A percentile compares a stretch with the other conserved stretches of the same genome.
Evolutionary conservation across 2,329 filamentous ascomycete species (phyloP).

Genomic region (Penicillium janthinellum): DNA sequence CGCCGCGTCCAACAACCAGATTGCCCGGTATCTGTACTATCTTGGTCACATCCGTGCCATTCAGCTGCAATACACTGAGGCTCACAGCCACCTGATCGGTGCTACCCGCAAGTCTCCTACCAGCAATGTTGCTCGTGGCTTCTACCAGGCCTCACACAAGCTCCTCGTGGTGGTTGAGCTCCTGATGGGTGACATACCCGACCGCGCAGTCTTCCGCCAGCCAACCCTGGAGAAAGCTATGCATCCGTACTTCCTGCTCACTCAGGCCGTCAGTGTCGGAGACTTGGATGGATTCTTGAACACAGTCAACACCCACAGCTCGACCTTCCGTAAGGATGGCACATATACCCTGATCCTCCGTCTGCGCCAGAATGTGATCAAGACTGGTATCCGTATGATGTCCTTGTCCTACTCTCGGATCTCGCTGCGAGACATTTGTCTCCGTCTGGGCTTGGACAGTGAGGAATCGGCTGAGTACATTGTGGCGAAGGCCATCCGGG

Average conservation of each 20-base stretch:
- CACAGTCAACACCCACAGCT: slow-evolving; percentile 76
- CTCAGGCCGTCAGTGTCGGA: slow-evolving; percentile 94
- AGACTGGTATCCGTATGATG: slow-evolving; percentile 99
- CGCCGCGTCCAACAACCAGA: slow-evolving; percentile 95
- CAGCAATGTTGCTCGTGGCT: slow-evolving; percentile 84
- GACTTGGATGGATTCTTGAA: slow-evolving; percentile 92
- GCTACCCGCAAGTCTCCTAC: slow-evolving; percentile 95
- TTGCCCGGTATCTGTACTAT: slow-evolving; percentile 96
- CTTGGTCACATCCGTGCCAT: slow-evolving; percentile 94
- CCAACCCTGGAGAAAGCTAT: slow-evolving; percentile 82
- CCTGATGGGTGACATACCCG: slow-evolving; percentile 97
- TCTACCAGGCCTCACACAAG: slow-evolving; percentile 95
- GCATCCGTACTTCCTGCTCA: slow-evolving; percentile 89
- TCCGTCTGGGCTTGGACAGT: slow-evolving; percentile 86
- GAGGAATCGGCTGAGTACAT: slow-evolving; percentile 99
- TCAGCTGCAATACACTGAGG: slow-evolving; percentile 94
- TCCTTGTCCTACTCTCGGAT: slow-evolving; percentile 97
- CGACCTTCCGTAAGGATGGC: slow-evolving; percentile 86
- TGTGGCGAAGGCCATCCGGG: slow-evolving; percentile 95
- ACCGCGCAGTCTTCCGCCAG: slow-evolving; percentile 90
- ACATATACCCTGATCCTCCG: slow-evolving; percentile 95
- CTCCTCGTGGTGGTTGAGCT: slow-evolving; percentile 95
- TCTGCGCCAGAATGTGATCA: slow-evolving; percentile 97
- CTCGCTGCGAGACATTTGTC: slow-evolving; percentile 94
- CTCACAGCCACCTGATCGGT: slow-evolving; percentile 88